Conservation (phyloP, 768 basidiomycete genomes). For the Agrocybe praecox region DNA sequence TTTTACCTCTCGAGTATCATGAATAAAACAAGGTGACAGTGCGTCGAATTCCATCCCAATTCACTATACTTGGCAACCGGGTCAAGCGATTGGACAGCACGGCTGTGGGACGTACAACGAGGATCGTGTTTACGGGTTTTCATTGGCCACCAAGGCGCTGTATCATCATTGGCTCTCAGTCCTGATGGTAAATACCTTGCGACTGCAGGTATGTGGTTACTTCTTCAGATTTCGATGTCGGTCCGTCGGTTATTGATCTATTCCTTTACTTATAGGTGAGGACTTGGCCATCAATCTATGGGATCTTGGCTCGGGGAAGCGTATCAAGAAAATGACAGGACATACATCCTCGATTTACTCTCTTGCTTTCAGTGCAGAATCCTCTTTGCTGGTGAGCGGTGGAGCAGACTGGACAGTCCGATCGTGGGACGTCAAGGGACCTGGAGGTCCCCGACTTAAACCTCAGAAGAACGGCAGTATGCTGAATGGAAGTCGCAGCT, state of each 20-base stretch:
- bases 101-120: slow-evolving; percentile 97
- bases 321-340: slow-evolving; percentile 95
- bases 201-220: slow-evolving; percentile 63
- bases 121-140: slow-evolving; percentile 95
- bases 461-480: slow-evolving; percentile 53
- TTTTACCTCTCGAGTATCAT: background rate
- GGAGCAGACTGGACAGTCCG: slow-evolving; percentile 95
- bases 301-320: slow-evolving; percentile 94
- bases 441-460: slow-evolving; percentile 66
- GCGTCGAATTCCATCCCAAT: slow-evolving; percentile 95
- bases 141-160: slow-evolving; percentile 89
- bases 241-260: background rate
- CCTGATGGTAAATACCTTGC: slow-evolving; percentile 95
- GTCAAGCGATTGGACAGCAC: slow-evolving; percentile 94
- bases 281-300: slow-evolving; percentile 94
- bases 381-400: slow-evolving; percentile 87
- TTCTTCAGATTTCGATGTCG: background rate
- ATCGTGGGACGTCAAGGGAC: slow-evolving; percentile 94
- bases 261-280: slow-evolving; percentile 57
- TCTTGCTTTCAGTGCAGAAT: slow-evolving; percentile 90
- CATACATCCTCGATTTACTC: slow-evolving; percentile 90
- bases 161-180: slow-evolving; percentile 85
- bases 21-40: slow-evolving; percentile 46
- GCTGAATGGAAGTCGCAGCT: slow-evolving; percentile 29
- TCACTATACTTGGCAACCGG: slow-evolving; percentile 97